Conservation (phyloP, 306 rosid species). For the Lithocarpus polystachyus region DNA sequence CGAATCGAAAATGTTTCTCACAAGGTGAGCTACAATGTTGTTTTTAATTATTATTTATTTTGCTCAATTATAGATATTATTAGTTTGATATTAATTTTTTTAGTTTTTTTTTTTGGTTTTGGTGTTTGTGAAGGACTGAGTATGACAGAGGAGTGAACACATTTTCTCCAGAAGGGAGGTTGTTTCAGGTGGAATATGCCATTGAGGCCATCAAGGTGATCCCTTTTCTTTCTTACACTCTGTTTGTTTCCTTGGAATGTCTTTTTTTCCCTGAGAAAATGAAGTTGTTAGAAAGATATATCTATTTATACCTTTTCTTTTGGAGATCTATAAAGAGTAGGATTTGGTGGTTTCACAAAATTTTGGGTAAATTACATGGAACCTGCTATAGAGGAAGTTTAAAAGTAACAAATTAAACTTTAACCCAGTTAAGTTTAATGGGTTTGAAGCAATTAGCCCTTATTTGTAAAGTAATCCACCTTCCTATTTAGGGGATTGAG, state of each 20-base stretch:
- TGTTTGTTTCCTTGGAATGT: not conserved
- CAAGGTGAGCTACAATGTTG: conserved; percentile 49
- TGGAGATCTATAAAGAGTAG: not conserved
- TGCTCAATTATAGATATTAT: not conserved
- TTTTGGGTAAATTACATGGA: too few relatives aligned
- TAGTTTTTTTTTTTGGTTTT: not conserved
- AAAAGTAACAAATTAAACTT: too few relatives aligned
- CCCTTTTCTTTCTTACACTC: not conserved
- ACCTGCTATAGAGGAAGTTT: too few relatives aligned
- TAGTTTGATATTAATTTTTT: not conserved
- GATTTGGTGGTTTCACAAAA: too few relatives aligned
- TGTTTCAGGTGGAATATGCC: conserved; percentile 99
- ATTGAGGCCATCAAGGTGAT: conserved; percentile 92
- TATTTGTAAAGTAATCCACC: too few relatives aligned
- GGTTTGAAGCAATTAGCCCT: too few relatives aligned
- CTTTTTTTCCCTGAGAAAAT: not conserved
- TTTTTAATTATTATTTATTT: conserved; percentile 3
- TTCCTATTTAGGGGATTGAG: too few relatives aligned
- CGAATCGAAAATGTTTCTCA: conserved; percentile 68
- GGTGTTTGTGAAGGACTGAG: conserved; percentile 63
- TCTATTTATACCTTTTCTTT: not conserved
- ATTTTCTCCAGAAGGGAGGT: conserved; percentile 93
- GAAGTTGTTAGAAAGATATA: not conserved
- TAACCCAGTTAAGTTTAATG: too few relatives aligned
- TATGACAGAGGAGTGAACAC: conserved; percentile 98